phyloP scores from a whole-genome alignment of 495 filamentous ascomycete genomes.

The Tuber microsphaerosporum region DNA sequence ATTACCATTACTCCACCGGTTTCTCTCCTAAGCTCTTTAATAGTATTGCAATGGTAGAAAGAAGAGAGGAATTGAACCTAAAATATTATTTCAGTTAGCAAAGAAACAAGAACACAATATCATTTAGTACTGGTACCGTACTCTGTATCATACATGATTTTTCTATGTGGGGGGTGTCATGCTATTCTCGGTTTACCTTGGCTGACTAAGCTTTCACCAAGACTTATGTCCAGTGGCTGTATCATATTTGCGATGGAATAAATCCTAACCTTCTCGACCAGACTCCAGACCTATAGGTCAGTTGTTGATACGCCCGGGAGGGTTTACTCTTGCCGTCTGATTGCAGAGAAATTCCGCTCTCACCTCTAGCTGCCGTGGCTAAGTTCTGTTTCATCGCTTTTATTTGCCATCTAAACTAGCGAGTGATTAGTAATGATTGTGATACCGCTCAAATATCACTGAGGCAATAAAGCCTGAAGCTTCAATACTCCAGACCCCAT shows the following conservation, averaged over 20 bases:
- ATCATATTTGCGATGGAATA: conserved; percentile 5
- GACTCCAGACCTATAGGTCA: background rate
- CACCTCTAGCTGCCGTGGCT: background rate
- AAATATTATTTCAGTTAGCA: too few species aligned
- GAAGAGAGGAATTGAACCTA: too few species aligned
- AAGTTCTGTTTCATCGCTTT: background rate
- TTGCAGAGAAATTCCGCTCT: background rate
- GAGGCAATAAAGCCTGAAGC: background rate
- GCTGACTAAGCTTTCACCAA: too few species aligned
- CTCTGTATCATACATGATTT: too few species aligned
- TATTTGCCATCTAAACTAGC: background rate
- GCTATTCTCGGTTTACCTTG: too few species aligned
- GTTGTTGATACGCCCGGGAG: background rate
- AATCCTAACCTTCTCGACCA: background rate
- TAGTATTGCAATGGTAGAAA: too few species aligned
- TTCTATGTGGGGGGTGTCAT: too few species aligned
- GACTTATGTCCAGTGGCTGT: too few species aligned
- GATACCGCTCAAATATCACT: background rate
- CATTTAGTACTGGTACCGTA: too few species aligned
- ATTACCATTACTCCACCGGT: too few species aligned
- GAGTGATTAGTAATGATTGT: background rate
- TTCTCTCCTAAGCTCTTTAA: too few species aligned
- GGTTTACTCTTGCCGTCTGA: background rate
- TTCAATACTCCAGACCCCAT: background rate
- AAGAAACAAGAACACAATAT: too few species aligned